Evolutionary conservation across 352 stramenopile species (phyloP), one percentile per base, ranked within the genome.

Genomic region (Globisporangium nagaii): DNA sequence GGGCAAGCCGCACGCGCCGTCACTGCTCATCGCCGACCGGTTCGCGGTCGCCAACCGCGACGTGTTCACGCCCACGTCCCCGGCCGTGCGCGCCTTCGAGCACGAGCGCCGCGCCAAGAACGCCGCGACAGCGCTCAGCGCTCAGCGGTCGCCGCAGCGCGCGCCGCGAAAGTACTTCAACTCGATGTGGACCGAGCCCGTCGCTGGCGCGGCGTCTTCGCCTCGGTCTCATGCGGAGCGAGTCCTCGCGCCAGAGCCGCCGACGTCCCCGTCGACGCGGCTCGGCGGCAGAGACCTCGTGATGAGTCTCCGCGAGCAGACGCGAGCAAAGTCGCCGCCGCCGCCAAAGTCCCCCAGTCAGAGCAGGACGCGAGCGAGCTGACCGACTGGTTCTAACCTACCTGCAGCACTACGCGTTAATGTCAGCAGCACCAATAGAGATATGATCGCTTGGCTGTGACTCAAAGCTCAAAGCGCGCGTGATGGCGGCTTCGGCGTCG

Each of bases 111-210:
- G 75, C 24, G 65, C 65, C 13, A 68, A 79, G 62, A 79, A 71
- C 17, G 75, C 71, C 8, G 56, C 63, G 1, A 59, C 69, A n/a
- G 39, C 44, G 27, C 19, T 53, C 6, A 57, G 60, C 10, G 55
- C 60, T 2, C 63, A 65, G 27, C 65, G 63, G 6, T 75, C 69
- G 15, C 55, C 75, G 10, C 65, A 75, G 35, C 61, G 58, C 10
- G 52, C 46, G 24, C 57, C 66, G 25, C 78, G 72, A 54, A 86
- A 79, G 37, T 86, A 83, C 49, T 81, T 86, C 42, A 65, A 60
- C 32, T 86, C 75, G 30, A 83, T 86, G 71, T 86, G 75, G 75
- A 73, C 66, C 19, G 58, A 79, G 41, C 30, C 61, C 27, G 11
- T 35, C 25, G 20, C 37, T 5, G 24, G 11, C 17, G 4, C 41